Percentiles rank a stretch among this genome's conserved stretches.
These are phyloP conservation scores for Jackrogersella minutella DNA, from an alignment of 495 filamentous ascomycete species.

Conservation along the genomic window DNA sequence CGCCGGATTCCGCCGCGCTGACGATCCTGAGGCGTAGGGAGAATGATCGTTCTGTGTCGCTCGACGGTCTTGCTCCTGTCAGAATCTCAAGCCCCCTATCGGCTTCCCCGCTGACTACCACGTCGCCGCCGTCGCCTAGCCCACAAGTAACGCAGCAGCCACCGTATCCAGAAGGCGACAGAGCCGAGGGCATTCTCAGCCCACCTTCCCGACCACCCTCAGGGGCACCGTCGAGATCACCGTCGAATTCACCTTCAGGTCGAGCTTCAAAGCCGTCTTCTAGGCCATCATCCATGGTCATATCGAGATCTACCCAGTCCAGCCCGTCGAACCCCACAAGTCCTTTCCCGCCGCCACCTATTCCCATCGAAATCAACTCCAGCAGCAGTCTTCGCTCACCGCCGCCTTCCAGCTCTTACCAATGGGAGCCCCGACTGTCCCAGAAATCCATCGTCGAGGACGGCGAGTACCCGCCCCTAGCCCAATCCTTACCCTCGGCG, in stretches of 20 bases:
- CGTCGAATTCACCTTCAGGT: conserved; percentile 10
- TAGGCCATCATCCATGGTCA: conserved; percentile 25
- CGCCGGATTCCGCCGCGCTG: conserved; percentile 40
- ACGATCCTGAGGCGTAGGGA: conserved; percentile 48
- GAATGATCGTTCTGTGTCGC: conserved; percentile 38
- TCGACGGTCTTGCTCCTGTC: conserved; percentile 37
- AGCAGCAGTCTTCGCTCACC: conserved; percentile 31
- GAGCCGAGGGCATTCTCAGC: background rate
- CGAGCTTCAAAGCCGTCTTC: conserved; percentile 25
- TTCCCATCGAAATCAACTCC: conserved; percentile 36
- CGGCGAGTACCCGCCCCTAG: conserved; percentile 22
- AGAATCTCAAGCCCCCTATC: conserved; percentile 38
- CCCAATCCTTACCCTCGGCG: conserved; percentile 35
- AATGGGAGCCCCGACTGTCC: conserved; percentile 35
- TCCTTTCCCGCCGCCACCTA: conserved; percentile 46
- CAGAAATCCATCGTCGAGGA: conserved; percentile 29
- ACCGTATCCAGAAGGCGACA: conserved; percentile 14
- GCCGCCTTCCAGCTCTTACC: conserved; percentile 31
- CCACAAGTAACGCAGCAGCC: conserved; percentile 13
- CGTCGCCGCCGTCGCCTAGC: conserved; percentile 15
- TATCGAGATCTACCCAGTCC: conserved; percentile 31
- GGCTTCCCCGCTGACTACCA: conserved; percentile 22
- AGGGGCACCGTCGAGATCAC: conserved; percentile 9
- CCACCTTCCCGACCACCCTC: conserved; percentile 14
- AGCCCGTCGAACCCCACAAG: conserved; percentile 34